A percentile compares a stretch with the other conserved stretches of the same genome.
These are phyloP conservation scores for Gymnopilus junonius DNA, from an alignment of 768 basidiomycete species.

Conservation along the genomic window DNA sequence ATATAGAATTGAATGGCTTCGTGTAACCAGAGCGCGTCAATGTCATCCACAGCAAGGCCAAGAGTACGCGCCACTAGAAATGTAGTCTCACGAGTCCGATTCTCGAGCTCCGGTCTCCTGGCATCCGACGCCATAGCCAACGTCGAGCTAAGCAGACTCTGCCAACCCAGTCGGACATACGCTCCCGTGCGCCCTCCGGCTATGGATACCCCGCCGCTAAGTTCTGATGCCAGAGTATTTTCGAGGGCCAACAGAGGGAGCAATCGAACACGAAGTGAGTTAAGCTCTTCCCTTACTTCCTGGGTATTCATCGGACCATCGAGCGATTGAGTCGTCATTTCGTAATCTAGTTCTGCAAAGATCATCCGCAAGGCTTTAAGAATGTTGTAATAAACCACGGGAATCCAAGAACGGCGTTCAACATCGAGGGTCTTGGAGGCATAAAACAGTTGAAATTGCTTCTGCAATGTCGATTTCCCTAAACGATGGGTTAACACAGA, in stretches of 20 bases:
- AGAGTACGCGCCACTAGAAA: slow-evolving; percentile 62
- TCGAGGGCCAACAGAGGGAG: slow-evolving; percentile 71
- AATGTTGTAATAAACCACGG: slow-evolving; percentile 84
- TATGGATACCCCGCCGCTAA: slow-evolving; percentile 67
- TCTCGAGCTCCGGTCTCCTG: slow-evolving; percentile 21
- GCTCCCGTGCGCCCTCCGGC: slow-evolving; percentile 64
- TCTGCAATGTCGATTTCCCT: slow-evolving; percentile 85
- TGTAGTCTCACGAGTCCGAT: slow-evolving; percentile 32
- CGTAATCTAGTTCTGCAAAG: slow-evolving; percentile 70
- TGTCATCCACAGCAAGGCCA: slow-evolving; percentile 49
- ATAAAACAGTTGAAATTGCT: slow-evolving; percentile 85
- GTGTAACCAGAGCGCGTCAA: slow-evolving; percentile 72
- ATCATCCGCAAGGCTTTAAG: slow-evolving; percentile 80
- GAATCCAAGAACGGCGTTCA: slow-evolving; percentile 77
- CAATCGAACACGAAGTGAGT: slow-evolving; percentile 56
- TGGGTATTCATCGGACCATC: slow-evolving; percentile 27
- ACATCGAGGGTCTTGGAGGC: slow-evolving; percentile 70
- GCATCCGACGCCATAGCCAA: slow-evolving; percentile 42
- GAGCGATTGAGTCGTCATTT: slow-evolving; percentile 40
- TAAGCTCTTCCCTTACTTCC: slow-evolving; percentile 44
- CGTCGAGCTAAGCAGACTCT: slow-evolving; percentile 51
- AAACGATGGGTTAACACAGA: not conserved
- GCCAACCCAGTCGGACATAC: slow-evolving; percentile 77
- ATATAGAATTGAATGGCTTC: slow-evolving; percentile 64
- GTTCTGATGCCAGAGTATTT: slow-evolving; percentile 66